A percentile compares a stretch with the other conserved stretches of the same genome.
Evolutionary conservation across 495 filamentous ascomycete species (phyloP).

Genomic region (Tuber borchii): DNA sequence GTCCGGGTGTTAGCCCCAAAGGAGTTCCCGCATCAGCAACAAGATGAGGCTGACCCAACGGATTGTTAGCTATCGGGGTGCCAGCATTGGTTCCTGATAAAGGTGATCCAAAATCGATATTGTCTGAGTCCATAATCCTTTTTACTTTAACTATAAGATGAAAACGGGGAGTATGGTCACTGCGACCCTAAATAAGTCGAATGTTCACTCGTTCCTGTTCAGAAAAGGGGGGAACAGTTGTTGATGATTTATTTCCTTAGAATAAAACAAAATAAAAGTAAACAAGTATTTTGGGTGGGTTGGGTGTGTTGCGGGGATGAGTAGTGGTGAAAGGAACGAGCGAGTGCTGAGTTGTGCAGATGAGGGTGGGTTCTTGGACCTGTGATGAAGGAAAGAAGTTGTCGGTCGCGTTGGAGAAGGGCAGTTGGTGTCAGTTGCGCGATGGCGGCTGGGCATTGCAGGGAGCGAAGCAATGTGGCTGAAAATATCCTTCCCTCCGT

Average conservation of each 20-base stretch:
- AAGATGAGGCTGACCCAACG: constrained; percentile 27
- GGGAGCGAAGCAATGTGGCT: not conserved
- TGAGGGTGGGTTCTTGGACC: not conserved
- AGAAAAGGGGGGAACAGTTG: constrained; percentile 5
- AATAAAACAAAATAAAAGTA: not conserved
- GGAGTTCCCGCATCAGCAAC: constrained; percentile 28
- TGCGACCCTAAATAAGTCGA: constrained; percentile 7
- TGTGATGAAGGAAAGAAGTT: not conserved
- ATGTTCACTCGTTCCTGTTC: constrained; percentile 7
- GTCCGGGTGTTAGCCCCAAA: constrained; percentile 27
- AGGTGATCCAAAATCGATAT: constrained; percentile 36
- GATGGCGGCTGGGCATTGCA: not conserved
- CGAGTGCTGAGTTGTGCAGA: constrained; percentile 27
- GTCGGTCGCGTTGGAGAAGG: not conserved
- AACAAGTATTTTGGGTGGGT: not conserved
- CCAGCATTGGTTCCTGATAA: constrained; percentile 35
- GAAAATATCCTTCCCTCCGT: not conserved
- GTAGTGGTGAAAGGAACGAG: constrained; percentile 11
- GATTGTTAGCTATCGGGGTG: constrained; percentile 27
- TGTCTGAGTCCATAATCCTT: constrained; percentile 30
- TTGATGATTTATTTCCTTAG: not conserved
- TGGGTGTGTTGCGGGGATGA: not conserved
- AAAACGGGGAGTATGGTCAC: not conserved
- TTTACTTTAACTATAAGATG: constrained; percentile 1
- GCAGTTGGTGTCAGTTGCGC: constrained; percentile 2